These are phyloP conservation scores for Closterium sp. DNA, from an alignment of 139 green algal species.

Conservation along the genomic window DNA sequence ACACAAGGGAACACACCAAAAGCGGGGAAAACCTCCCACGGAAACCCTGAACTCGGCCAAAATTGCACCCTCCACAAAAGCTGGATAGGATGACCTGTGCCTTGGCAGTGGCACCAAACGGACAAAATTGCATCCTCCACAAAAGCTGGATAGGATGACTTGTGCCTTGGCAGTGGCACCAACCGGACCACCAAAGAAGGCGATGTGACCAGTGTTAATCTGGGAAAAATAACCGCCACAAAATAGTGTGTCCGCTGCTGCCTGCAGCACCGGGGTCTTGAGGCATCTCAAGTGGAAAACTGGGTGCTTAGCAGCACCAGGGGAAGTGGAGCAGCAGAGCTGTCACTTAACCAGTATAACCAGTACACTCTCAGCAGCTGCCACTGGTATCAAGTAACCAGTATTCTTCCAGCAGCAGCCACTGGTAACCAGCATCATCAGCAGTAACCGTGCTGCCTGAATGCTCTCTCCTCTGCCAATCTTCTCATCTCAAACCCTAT, in stretches of 20 bases:
- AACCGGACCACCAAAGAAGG: background rate
- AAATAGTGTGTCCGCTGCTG: background rate
- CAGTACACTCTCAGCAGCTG: background rate
- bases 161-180: background rate
- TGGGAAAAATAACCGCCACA: background rate
- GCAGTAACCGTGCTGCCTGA: background rate
- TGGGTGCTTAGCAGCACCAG: no score
- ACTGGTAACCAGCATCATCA: background rate
- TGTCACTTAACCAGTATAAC: background rate
- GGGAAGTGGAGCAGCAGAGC: no score
- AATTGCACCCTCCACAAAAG: background rate
- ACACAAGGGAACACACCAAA: background rate
- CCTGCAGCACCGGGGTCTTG: background rate
- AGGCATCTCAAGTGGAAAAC: background rate
- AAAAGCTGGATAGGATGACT: background rate
- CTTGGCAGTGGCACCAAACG: background rate
- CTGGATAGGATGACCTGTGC: background rate
- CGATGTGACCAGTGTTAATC: no score
- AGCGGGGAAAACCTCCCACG: background rate
- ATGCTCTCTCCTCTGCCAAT: background rate
- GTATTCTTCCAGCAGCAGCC: no score
- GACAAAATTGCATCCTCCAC: background rate
- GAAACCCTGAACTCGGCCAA: background rate
- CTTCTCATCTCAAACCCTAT: background rate
- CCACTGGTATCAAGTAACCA: no score